phyloP scores from a whole-genome alignment of 345 rosid genomes.

The Ceriops decandra region DNA sequence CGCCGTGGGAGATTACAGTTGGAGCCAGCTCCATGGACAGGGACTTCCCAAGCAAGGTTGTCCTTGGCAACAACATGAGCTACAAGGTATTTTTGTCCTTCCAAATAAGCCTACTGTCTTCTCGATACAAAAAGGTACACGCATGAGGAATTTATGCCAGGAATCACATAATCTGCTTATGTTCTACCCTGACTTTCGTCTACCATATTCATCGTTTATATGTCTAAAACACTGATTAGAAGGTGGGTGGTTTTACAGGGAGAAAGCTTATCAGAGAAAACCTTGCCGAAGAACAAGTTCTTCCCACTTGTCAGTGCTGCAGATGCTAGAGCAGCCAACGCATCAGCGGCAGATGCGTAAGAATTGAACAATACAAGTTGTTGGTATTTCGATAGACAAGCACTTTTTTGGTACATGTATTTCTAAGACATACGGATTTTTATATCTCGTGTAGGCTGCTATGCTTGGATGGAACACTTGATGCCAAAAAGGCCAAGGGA shows the following conservation, averaged over 20 bases:
- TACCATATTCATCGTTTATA: neutral
- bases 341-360: slow-evolving; percentile 54
- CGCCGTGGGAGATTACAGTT: slow-evolving; percentile 90
- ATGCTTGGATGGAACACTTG: slow-evolving; percentile 17
- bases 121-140: neutral
- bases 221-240: neutral
- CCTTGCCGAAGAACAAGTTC: slow-evolving; percentile 42
- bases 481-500: slow-evolving; percentile 22
- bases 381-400: neutral
- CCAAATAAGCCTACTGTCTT: neutral
- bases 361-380: slow-evolving; percentile 16
- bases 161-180: too few species aligned
- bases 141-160: too few species aligned
- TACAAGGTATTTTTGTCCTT: slow-evolving; percentile 45
- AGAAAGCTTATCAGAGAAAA: slow-evolving; percentile 52
- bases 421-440: too few species aligned
- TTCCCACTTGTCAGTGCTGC: slow-evolving; percentile 58
- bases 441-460: slow-evolving; percentile 5
- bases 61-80: slow-evolving; percentile 49
- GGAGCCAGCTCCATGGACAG: slow-evolving; percentile 89
- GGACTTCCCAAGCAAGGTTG: slow-evolving; percentile 62
- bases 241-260: slow-evolving; percentile 44
- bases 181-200: neutral
- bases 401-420: too few species aligned
- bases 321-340: slow-evolving; percentile 49